Conservation (phyloP, 108 stramenopile genomes). For the Craspedostauros australis region DNA sequence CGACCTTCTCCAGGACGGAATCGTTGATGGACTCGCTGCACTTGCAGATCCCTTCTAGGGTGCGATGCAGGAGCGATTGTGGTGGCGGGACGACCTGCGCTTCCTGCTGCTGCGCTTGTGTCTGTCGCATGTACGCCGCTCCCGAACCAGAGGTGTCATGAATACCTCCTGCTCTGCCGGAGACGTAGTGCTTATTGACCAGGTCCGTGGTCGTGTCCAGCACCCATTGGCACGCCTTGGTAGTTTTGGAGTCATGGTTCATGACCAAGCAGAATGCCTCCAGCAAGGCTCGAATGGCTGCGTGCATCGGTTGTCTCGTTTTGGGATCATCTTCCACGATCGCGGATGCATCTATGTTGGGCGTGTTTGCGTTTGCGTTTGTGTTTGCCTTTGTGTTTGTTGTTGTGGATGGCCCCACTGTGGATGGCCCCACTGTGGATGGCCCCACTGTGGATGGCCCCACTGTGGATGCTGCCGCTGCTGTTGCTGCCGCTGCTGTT, state of each 20-base stretch:
- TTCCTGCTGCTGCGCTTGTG: not conserved
- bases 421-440: not conserved
- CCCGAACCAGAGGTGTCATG: conserved; percentile 29
- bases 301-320: conserved; percentile 55
- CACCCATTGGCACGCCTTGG: conserved; percentile 53
- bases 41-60: conserved; percentile 30
- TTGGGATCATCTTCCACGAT: conserved; percentile 20
- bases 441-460: not conserved
- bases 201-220: conserved; percentile 55
- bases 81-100: not conserved
- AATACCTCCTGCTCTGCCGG: conserved; percentile 65
- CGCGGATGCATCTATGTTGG: not conserved
- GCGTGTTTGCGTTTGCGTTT: not conserved
- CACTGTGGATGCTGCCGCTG: not conserved
- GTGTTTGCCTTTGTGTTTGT: not conserved
- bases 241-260: conserved; percentile 31
- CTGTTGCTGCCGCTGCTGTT: conserved; percentile 3
- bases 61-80: conserved; percentile 29
- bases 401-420: not conserved
- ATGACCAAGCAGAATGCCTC: conserved; percentile 35
- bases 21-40: conserved; percentile 34
- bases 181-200: conserved; percentile 52
- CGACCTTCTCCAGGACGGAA: conserved; percentile 44
- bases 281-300: conserved; percentile 21
- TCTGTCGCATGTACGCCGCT: not conserved